Base-by-base conservation (phyloP, 768 basidiomycete species). In the Phallus indusiatus region DNA sequence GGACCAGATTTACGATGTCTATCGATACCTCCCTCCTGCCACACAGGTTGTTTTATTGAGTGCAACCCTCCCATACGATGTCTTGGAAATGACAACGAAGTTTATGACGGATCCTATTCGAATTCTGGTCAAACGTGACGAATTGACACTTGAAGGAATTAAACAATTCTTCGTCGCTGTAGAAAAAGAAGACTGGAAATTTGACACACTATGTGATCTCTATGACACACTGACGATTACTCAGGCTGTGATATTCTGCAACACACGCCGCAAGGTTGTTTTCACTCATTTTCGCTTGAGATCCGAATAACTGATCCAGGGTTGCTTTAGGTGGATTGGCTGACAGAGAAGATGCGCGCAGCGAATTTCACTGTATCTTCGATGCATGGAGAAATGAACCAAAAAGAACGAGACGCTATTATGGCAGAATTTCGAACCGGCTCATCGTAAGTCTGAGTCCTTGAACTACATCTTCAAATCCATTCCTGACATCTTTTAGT, bases 151-250 rank as follows among this genome's bases (percentile, higher is more conserved):
- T 59, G 95, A 99, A 68, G 89, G 89, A 9, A 94, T 94, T 75
- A 94, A 94, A 67, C 92, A 95, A 70, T 94, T 94, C 76, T 94
- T 94, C 78, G 91, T 99, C 54, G 95, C 94, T 50, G 95, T 99
- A 58, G 95, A 97, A 75, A 96, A 97, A 76, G 95, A 99, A 73
- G 95, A 99, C 69, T 97, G 94, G 94, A 99, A 99, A 71, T 94
- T 96, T 68, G 94, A 97, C 74, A 97, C 94, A 0, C 80, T 99
- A 34, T 96, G 90, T 70, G 95, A 96, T 75, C 75, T 99, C 52
- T 98, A 96, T 74, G 95, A 98, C 72, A 97, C 95, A 28, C 84
- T 99, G 64, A 97, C 94, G 56, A 97, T 99, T 72, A 97, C 94
- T 7, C 95, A 97, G 80, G 95, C 94, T 52, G 94, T 98, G 70